Conservation (phyloP, 176 grass and related monocot species). For the Musa acuminata region DNA sequence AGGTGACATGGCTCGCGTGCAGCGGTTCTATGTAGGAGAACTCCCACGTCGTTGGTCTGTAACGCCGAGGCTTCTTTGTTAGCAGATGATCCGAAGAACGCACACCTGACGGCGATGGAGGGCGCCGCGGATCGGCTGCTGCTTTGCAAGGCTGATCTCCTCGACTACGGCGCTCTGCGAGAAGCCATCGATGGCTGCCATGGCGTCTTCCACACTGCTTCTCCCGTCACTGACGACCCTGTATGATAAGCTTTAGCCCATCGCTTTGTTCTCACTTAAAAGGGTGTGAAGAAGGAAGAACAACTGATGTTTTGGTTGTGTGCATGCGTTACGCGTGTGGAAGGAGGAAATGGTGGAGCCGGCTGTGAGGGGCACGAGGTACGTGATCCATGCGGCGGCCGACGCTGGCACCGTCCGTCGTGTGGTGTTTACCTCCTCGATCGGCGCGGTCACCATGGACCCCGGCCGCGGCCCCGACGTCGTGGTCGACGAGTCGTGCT, state of each 20-base stretch:
- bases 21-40: too few species aligned
- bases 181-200: constrained; percentile 68
- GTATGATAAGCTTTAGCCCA: constrained; percentile 15
- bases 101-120: constrained; percentile 60
- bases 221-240: constrained; percentile 86
- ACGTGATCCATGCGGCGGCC: constrained; percentile 71
- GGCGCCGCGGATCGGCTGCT: constrained; percentile 68
- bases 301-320: not conserved
- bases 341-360: constrained; percentile 99
- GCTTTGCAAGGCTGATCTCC: constrained; percentile 88
- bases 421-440: constrained; percentile 91
- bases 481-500: constrained; percentile 78
- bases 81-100: constrained; percentile 82
- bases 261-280: not conserved
- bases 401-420: constrained; percentile 67
- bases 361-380: constrained; percentile 63
- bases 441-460: constrained; percentile 88
- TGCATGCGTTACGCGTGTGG: not conserved
- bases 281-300: not conserved
- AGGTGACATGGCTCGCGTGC: constrained; percentile 15
- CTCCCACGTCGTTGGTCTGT: too few species aligned
- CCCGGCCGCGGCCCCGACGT: constrained; percentile 64
- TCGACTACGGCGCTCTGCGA: constrained; percentile 71
- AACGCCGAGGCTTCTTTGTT: too few species aligned
- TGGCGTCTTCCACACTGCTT: constrained; percentile 92